These are phyloP conservation scores for Diplodia scrobiculata DNA, from an alignment of 2,329 filamentous ascomycete species.

Conservation along the genomic window DNA sequence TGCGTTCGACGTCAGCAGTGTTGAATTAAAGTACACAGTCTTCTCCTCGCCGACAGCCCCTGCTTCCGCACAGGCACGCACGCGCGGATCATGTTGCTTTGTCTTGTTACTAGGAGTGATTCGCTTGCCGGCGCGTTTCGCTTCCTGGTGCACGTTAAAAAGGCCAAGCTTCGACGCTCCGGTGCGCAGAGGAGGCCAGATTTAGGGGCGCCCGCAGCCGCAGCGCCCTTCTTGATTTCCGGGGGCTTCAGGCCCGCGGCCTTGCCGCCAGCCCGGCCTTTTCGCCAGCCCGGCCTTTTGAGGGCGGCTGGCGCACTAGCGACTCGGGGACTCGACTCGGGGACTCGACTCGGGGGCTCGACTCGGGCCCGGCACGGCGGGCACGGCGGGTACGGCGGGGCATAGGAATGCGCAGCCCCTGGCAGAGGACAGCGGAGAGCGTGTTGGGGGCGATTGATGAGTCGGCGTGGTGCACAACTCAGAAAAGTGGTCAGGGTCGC, in stretches of 20 bases:
- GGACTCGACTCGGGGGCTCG: background rate
- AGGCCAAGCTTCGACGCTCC: background rate
- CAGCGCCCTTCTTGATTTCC: slow-evolving; percentile 6
- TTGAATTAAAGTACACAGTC: slow-evolving; percentile 13
- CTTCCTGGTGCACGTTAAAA: slow-evolving; percentile 19
- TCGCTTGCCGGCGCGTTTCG: slow-evolving; percentile 20
- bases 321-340: slow-evolving; percentile 10
- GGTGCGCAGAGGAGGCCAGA: background rate
- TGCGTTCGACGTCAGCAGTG: slow-evolving; percentile 7
- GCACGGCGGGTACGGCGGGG: slow-evolving; percentile 4
- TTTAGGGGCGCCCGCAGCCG: slow-evolving; percentile 1
- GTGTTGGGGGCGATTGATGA: background rate
- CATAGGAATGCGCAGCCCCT: slow-evolving; percentile 21
- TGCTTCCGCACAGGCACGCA: slow-evolving; percentile 21
- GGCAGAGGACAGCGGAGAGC: slow-evolving; percentile 2
- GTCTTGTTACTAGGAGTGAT: slow-evolving; percentile 22
- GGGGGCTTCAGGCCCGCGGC: slow-evolving; percentile 5
- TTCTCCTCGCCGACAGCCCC: slow-evolving; percentile 17
- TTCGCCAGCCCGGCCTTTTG: background rate
- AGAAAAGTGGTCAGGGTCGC: background rate
- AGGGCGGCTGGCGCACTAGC: slow-evolving; percentile 2
- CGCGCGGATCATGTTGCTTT: slow-evolving; percentile 13
- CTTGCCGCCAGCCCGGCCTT: background rate
- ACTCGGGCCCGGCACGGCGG: background rate
- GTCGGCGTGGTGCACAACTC: background rate